These are phyloP conservation scores for Ogataea henricii DNA, from an alignment of 805 yeast genomes.

Conservation along the genomic window DNA sequence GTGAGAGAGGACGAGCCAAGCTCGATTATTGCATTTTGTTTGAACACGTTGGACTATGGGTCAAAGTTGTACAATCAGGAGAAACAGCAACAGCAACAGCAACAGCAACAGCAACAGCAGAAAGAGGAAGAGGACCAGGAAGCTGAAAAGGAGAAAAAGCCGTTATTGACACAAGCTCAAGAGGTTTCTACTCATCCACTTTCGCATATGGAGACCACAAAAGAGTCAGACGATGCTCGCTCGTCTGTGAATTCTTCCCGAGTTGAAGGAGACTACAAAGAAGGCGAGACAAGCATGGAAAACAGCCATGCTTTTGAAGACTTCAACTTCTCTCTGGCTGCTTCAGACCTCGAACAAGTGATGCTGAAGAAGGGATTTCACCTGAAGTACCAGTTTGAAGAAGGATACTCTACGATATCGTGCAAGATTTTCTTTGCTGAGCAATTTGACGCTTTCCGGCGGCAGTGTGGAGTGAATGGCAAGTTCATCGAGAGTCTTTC, in stretches of 20 bases:
- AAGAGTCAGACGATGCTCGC: not conserved
- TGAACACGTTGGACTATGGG: constrained; percentile 80
- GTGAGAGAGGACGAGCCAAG: constrained; percentile 97
- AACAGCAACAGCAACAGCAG: not conserved
- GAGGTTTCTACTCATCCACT: not conserved
- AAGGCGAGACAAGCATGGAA: constrained; percentile 23
- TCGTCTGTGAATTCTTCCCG: not conserved
- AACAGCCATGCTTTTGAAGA: constrained; percentile 14
- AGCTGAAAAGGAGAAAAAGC: not conserved
- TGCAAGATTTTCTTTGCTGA: constrained; percentile 95
- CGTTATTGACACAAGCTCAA: not conserved
- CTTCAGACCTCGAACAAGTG: constrained; percentile 54
- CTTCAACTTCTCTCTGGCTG: constrained; percentile 1
- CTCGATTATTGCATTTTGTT: constrained; percentile 88
- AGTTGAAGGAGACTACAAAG: not conserved
- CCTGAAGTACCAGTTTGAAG: constrained; percentile 87
- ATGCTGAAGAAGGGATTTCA: constrained; percentile 88
- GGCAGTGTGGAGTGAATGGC: constrained; percentile 75
- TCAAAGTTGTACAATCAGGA: constrained; percentile 41
- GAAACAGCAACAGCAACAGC: constrained; percentile 25
- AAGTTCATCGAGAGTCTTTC: constrained; percentile 86
- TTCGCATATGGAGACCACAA: constrained; percentile 21
- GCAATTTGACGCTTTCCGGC: constrained; percentile 92
- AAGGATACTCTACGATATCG: constrained; percentile 77
- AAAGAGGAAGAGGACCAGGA: not conserved